These are phyloP conservation scores for Rhizophora apiculata DNA, from an alignment of 345 rosid genomes.

Conservation along the genomic window DNA sequence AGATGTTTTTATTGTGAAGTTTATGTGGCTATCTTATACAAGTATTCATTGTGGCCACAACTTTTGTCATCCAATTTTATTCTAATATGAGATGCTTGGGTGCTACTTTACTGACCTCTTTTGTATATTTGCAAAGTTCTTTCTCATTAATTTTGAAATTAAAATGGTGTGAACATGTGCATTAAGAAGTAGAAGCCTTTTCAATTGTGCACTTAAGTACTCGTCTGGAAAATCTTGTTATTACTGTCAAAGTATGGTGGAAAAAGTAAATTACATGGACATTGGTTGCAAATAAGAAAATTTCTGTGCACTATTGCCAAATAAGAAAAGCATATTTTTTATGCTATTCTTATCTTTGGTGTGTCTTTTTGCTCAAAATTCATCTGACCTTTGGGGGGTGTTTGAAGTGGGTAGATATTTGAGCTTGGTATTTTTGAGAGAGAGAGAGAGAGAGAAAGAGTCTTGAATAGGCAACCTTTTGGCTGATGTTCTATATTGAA, in stretches of 20 bases:
- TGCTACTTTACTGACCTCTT: not conserved
- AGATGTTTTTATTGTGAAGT: not conserved
- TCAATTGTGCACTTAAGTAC: not conserved
- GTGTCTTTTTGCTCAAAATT: no score
- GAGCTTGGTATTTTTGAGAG: no score
- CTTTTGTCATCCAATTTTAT: not conserved
- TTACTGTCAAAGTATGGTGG: not conserved
- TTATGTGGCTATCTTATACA: not conserved
- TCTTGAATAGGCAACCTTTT: not conserved
- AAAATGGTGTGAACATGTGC: not conserved
- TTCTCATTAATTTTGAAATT: not conserved
- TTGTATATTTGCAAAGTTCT: not conserved
- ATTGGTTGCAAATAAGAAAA: no score
- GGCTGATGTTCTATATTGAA: not conserved
- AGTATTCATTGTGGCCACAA: not conserved
- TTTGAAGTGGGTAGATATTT: no score
- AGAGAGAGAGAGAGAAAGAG: no score
- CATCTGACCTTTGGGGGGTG: no score
- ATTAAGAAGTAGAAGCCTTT: not conserved
- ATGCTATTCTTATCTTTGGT: no score
- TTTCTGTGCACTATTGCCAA: no score
- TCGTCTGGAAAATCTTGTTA: not conserved
- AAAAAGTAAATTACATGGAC: not conserved
- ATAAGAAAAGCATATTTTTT: no score
- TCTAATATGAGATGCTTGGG: not conserved